These are phyloP conservation scores for Sugiyamaella valdiviana DNA, from an alignment of 805 yeast genomes.

Conservation along the genomic window DNA sequence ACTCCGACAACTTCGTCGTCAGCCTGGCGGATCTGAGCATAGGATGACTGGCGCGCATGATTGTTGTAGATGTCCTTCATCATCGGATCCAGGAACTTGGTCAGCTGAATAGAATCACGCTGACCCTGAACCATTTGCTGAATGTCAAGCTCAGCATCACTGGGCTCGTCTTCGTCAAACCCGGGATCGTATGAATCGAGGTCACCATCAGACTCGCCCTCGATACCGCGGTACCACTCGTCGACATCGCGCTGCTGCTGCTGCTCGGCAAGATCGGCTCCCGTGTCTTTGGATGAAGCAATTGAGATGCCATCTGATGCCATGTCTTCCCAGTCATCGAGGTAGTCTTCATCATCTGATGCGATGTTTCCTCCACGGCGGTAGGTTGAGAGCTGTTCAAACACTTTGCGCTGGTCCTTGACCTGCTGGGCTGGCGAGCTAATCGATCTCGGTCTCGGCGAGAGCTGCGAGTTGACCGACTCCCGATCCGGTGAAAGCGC, in stretches of 20 bases:
- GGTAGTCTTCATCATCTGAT: slow-evolving; percentile 14
- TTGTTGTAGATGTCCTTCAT: slow-evolving; percentile 6
- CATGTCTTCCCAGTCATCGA: slow-evolving; percentile 14
- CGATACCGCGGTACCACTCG: slow-evolving; percentile 28
- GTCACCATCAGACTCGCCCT: slow-evolving; percentile 21
- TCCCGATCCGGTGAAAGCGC: neutral
- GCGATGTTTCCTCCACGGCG: slow-evolving; percentile 15
- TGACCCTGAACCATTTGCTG: neutral
- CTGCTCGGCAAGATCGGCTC: slow-evolving; percentile 17
- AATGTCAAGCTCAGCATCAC: neutral
- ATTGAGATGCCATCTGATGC: slow-evolving; percentile 9
- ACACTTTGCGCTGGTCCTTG: neutral
- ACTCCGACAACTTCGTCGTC: neutral
- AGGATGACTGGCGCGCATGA: slow-evolving; percentile 5
- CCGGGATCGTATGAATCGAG: slow-evolving; percentile 16
- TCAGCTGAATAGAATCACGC: slow-evolving; percentile 6
- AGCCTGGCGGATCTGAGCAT: slow-evolving; percentile 4
- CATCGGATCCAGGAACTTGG: slow-evolving; percentile 6
- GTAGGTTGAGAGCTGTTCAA: neutral
- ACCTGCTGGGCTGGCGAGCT: neutral
- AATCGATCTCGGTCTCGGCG: neutral
- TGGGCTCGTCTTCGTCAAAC: slow-evolving; percentile 1
- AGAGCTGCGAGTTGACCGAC: no score
- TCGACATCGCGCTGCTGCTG: slow-evolving; percentile 32
- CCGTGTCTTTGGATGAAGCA: slow-evolving; percentile 4